Evolutionary conservation across 768 basidiomycete genomes (phyloP), one percentile per base, ranked within the genome.

Genomic region (Boletus sp.): DNA sequence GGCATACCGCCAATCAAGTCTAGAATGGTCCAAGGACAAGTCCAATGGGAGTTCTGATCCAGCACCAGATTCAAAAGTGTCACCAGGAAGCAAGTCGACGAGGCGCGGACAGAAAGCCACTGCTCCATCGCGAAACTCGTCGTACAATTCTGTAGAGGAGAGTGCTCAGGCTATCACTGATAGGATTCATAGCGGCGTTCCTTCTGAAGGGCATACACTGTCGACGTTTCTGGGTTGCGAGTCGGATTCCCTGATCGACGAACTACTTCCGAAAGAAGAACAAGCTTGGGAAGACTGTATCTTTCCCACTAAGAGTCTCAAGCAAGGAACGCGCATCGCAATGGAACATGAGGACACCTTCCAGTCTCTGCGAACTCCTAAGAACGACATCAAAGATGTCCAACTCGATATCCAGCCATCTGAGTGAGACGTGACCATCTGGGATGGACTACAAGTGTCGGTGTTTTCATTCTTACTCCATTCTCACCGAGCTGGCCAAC

Each of bases 391-490:
- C 18, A 41, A 60, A 11, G 60, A 68, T 12, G 15, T 72, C 7
- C 52, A 39, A 11, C 51, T 71, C 7, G 4, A 40, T n/a, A 64
- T 66, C 17, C 36, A 44, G 4, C 39, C 61, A 3, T 47, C 53
- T n/a, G 55, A 63, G 29, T 47, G 41, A 3, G 49, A 70, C 11
- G 28, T 66, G 33, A 70, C 66, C 3, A 57, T 70, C 53, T 71
- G 68, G 71, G 71, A 71, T 12, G 63, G 57, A 18, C 50, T 56
- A 5, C 33, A 12, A 33, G 48, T 46, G 70, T 71, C 24, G 39
- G 69, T 71, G 1, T 11, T 37, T 20, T 18, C 45, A 29, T n/a
- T 39, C 1, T 18, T 15, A 1, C 6, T 14, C 17, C 9, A 10
- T 36, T 29, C 1, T 40, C 7, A 17, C n/a, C 20, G 18, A 39